Evolutionary conservation across 768 basidiomycete species (phyloP), one percentile per base, ranked within the genome.

Genomic region (Mycena indigotica): DNA sequence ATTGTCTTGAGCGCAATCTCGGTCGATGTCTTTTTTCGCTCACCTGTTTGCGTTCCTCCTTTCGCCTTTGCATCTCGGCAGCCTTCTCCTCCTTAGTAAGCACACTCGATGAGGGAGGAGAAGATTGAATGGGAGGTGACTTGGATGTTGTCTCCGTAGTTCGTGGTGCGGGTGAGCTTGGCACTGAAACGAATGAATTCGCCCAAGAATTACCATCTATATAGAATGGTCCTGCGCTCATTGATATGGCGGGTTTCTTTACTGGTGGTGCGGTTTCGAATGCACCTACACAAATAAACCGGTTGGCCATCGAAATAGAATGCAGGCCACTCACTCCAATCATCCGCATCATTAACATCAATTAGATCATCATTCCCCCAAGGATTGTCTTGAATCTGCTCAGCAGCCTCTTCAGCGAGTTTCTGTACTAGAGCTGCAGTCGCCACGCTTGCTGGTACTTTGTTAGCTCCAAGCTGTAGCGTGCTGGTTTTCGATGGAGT

Each of bases 41-140:
- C n/a, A 93, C 93, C 77, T 92, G 86, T 70, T 89, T 94, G 44
- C 96, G 77, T 70, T 98, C 96, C 70, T 98, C 95, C 67, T 95
- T 89, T 57, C 95, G 79, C 61, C 89, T 78, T 6, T 89, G 89
- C 86, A 98, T 89, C 76, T 97, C 93, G n/a, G 85, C 86, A 1
- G 91, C 91, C 71, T 91, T 96, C 64, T 95, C 94, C 71, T 97
- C 96, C 70, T 94, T 97, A 25, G 84, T 81, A 80, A 93, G 77
- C 1, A 70, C 72, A 25, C 81, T 72, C 54, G 78, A n/a, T n/a
- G n/a, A 75, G 24, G 67, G 63, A 2, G 73, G 54, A n/a, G 67
- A 48, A n/a, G 69, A 55, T 8, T 61, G 32, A 32, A 67, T 57
- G 1, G 64, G 54, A n/a, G 63, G 25, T n/a, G 63, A 49, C 19